Evolutionary conservation across 2,329 filamentous ascomycete species (phyloP).

Genomic region (Fusarium abutilonis): DNA sequence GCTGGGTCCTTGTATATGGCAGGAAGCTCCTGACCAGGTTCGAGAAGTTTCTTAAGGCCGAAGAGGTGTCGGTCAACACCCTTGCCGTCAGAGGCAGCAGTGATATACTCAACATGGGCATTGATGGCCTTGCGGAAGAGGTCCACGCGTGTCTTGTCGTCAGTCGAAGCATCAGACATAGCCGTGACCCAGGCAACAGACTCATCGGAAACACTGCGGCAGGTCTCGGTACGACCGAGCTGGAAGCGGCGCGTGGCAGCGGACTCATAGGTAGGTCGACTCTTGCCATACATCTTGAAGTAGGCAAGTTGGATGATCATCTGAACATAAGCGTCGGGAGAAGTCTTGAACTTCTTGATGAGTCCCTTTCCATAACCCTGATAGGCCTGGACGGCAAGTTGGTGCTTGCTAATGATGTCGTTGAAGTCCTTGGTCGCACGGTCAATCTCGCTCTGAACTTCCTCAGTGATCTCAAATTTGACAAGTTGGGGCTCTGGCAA

Average conservation of each 20-base stretch:
- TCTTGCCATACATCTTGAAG: conserved; percentile 99
- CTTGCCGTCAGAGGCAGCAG: conserved; percentile 87
- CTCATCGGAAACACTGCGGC: conserved; percentile 89
- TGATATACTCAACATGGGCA: conserved; percentile 89
- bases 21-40: conserved; percentile 82
- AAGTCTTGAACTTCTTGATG: conserved; percentile 99
- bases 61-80: conserved; percentile 98
- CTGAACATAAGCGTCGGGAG: conserved; percentile 96
- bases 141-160: conserved; percentile 72
- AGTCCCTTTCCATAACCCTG: conserved; percentile 97
- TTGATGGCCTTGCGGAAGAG: conserved; percentile 85
- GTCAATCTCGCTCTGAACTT: conserved; percentile 80
- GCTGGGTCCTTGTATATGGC: conserved; percentile 88
- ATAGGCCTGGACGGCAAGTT: conserved; percentile 93
- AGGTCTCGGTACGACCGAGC: conserved; percentile 95
- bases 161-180: conserved; percentile 75
- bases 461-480: conserved; percentile 79
- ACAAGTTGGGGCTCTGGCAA: conserved; percentile 83
- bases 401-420: conserved; percentile 83
- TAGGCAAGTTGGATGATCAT: conserved; percentile 99
- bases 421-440: conserved; percentile 82
- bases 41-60: conserved; percentile 89
- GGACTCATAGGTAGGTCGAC: conserved; percentile 96
- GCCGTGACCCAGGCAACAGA: conserved; percentile 89
- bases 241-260: conserved; percentile 96